Conservation (phyloP, 371 early-diverging fungal species). For the Syncephalastrum racemosum region DNA sequence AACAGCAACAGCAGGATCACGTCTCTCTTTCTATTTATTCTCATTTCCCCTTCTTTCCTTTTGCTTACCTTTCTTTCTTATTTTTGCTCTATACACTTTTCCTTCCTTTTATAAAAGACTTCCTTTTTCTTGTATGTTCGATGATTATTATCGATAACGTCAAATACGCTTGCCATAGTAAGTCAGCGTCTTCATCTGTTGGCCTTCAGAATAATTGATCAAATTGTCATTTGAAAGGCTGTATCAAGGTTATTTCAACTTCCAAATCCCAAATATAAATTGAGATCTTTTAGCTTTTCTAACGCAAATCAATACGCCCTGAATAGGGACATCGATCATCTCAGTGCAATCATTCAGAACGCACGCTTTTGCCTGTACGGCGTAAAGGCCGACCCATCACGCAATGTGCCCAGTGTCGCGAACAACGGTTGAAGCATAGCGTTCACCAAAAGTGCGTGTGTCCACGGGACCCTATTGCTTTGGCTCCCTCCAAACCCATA, state of each 20-base stretch:
- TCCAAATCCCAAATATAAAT: background rate
- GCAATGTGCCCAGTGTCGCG: slow-evolving; percentile 22
- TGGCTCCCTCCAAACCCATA: background rate
- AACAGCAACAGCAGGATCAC: too few species aligned
- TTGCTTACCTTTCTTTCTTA: too few species aligned
- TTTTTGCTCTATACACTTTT: background rate
- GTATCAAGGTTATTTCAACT: slow-evolving; percentile 11
- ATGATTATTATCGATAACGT: slow-evolving; percentile 15
- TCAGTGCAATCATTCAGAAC: slow-evolving; percentile 16
- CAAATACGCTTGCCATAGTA: slow-evolving; percentile 14
- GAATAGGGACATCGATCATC: slow-evolving; percentile 21
- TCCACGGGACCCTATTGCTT: background rate
- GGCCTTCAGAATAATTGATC: background rate
- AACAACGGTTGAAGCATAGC: slow-evolving; percentile 15
- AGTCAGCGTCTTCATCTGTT: background rate
- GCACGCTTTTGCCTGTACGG: slow-evolving; percentile 18
- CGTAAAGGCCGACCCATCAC: slow-evolving; percentile 23
- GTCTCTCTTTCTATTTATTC: too few species aligned
- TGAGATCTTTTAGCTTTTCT: background rate
- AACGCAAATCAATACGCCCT: background rate
- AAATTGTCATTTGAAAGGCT: background rate
- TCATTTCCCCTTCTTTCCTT: too few species aligned
- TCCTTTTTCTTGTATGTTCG: background rate
- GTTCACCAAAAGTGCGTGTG: slow-evolving; percentile 24
- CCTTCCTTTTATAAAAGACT: background rate